These are phyloP conservation scores for Neonectria coccinea DNA, from an alignment of 2,329 filamentous ascomycete genomes.

Conservation along the genomic window DNA sequence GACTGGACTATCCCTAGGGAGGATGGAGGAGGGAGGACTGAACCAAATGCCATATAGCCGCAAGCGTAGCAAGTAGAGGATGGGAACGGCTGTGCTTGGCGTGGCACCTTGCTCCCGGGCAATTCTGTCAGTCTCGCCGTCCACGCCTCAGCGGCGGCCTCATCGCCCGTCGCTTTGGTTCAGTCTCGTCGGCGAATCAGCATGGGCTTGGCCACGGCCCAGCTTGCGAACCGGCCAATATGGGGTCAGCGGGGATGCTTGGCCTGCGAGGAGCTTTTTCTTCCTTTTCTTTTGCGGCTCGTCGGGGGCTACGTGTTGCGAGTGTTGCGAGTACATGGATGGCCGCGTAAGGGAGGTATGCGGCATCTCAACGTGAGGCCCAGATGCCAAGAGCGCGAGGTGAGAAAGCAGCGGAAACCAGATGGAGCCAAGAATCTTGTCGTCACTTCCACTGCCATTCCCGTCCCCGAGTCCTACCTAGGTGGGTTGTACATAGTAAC, in stretches of 20 bases:
- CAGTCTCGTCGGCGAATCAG: conserved; percentile 1
- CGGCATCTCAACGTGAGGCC: background rate
- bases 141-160: background rate
- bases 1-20: conserved; percentile 18
- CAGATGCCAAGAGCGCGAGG: conserved; percentile 4
- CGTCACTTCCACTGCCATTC: conserved; percentile 24
- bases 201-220: conserved; percentile 1
- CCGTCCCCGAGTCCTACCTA: conserved; percentile 15
- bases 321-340: conserved; percentile 2
- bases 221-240: background rate
- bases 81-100: conserved; percentile 18
- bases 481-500: conserved; percentile 19
- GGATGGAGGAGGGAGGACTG: background rate
- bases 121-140: conserved; percentile 2
- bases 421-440: conserved; percentile 10
- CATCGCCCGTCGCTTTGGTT: background rate
- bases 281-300: conserved; percentile 6
- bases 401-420: background rate
- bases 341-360: conserved; percentile 18
- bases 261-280: background rate
- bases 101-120: conserved; percentile 7
- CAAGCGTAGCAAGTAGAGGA: conserved; percentile 9
- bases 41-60: background rate
- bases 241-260: conserved; percentile 12
- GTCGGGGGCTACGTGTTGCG: conserved; percentile 13